Conservation (phyloP, 1,284 basidiomycete genomes). For the Erythrobasidium hasegawianum region DNA sequence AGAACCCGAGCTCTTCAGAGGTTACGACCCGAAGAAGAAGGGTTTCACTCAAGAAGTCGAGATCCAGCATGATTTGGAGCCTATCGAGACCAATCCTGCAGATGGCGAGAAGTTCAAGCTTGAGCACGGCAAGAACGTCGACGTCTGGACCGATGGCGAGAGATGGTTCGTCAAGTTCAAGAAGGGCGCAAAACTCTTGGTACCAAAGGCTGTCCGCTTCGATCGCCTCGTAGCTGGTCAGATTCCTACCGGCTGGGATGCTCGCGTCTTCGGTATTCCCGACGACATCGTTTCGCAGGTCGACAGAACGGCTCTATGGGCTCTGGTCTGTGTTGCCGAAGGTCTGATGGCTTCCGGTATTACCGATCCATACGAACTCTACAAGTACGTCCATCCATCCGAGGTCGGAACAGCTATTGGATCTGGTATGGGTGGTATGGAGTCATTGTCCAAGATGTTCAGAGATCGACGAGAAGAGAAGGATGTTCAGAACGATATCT, state of each 20-base stretch:
- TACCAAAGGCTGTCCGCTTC: slow-evolving; percentile 94
- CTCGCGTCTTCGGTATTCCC: slow-evolving; percentile 94
- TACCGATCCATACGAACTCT: slow-evolving; percentile 94
- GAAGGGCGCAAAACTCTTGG: slow-evolving; percentile 88
- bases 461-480: slow-evolving; percentile 95
- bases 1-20: slow-evolving; percentile 96
- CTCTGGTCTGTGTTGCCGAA: slow-evolving; percentile 89
- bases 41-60: slow-evolving; percentile 96
- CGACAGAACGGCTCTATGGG: slow-evolving; percentile 93
- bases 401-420: slow-evolving; percentile 89
- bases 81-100: slow-evolving; percentile 83
- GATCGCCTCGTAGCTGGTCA: slow-evolving; percentile 92
- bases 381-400: slow-evolving; percentile 93
- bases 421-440: slow-evolving; percentile 95
- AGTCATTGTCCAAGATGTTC: slow-evolving; percentile 80
- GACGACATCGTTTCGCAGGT: slow-evolving; percentile 92
- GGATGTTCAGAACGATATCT: slow-evolving; percentile 95
- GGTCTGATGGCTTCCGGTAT: slow-evolving; percentile 96
- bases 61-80: slow-evolving; percentile 92
- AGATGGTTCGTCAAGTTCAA: slow-evolving; percentile 94
- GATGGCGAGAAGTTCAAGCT: slow-evolving; percentile 95
- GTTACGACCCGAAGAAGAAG: slow-evolving; percentile 96
- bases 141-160: slow-evolving; percentile 89
- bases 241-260: slow-evolving; percentile 94
- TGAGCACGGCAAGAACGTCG: slow-evolving; percentile 94